Percentiles rank a stretch among this genome's conserved stretches.
Conservation (phyloP, 176 grass and related monocot genomes). For the Carex littledalei region DNA sequence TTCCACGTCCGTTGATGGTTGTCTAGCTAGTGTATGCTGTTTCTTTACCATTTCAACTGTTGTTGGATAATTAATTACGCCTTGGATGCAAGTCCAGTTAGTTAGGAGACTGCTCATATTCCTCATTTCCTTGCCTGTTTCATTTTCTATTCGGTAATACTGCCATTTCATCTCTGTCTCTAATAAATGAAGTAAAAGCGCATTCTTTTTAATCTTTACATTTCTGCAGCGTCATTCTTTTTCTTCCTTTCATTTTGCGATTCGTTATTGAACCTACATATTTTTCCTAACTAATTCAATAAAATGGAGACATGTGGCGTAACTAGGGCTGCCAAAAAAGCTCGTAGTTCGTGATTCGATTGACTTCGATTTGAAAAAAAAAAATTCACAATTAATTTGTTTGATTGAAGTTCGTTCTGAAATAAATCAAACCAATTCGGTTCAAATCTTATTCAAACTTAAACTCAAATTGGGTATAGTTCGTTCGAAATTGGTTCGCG, state of each 20-base stretch:
- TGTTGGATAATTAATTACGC: neutral
- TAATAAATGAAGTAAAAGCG: neutral
- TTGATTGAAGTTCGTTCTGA: too few relatives aligned
- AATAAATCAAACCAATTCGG: too few relatives aligned
- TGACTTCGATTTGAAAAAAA: too few relatives aligned
- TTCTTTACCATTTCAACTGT: neutral
- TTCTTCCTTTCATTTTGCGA: neutral
- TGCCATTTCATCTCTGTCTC: neutral
- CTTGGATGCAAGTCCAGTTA: neutral
- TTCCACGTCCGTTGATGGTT: neutral
- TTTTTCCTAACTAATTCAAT: neutral
- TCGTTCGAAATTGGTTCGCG: too few relatives aligned
- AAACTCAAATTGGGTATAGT: too few relatives aligned
- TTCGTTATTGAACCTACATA: neutral
- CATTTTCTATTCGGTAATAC: neutral
- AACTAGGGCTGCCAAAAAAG: too few relatives aligned
- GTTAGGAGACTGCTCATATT: neutral
- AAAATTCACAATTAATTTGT: too few relatives aligned
- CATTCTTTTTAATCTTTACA: neutral
- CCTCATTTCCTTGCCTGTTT: neutral
- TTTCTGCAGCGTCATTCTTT: neutral
- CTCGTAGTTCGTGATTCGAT: too few relatives aligned
- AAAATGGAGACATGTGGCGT: neutral
- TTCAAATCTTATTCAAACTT: too few relatives aligned
- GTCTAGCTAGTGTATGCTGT: neutral